A percentile compares a stretch with the other conserved stretches of the same genome.
These are phyloP conservation scores for Fremontodendron californicum DNA, from an alignment of 345 rosid genomes.

Conservation along the genomic window DNA sequence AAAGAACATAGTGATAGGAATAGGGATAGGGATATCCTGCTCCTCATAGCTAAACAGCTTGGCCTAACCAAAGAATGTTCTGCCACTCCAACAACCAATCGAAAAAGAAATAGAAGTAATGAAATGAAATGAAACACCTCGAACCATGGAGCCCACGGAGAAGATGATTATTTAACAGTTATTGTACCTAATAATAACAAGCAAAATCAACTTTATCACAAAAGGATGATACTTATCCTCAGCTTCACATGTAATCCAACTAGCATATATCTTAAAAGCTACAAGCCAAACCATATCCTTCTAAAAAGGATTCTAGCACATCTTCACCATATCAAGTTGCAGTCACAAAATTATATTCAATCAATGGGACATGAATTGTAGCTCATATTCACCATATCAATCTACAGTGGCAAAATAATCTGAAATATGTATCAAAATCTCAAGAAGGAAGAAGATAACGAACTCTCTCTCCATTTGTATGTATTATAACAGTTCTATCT, in stretches of 20 bases:
- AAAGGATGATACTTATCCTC: neutral
- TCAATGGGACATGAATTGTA: neutral
- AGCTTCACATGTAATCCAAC: neutral
- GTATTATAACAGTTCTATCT: neutral
- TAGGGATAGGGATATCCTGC: no score
- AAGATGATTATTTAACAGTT: neutral
- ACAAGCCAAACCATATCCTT: neutral
- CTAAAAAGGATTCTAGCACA: neutral
- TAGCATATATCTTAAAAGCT: neutral
- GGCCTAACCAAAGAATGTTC: neutral
- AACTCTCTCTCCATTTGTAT: neutral
- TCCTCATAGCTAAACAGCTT: neutral
- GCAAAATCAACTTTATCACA: neutral
- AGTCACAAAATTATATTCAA: neutral
- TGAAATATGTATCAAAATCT: no score
- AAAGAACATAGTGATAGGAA: no score
- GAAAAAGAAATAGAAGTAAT: no score
- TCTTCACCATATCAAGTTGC: neutral
- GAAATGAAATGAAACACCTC: neutral
- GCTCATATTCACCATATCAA: neutral
- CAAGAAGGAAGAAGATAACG: no score
- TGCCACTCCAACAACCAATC: neutral
- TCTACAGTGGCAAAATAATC: no score
- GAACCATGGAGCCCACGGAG: constrained; percentile 6
- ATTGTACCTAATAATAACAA: neutral